phyloP scores from a whole-genome alignment of 2,329 filamentous ascomycete species.

The Trichoderma brevicompactum region DNA sequence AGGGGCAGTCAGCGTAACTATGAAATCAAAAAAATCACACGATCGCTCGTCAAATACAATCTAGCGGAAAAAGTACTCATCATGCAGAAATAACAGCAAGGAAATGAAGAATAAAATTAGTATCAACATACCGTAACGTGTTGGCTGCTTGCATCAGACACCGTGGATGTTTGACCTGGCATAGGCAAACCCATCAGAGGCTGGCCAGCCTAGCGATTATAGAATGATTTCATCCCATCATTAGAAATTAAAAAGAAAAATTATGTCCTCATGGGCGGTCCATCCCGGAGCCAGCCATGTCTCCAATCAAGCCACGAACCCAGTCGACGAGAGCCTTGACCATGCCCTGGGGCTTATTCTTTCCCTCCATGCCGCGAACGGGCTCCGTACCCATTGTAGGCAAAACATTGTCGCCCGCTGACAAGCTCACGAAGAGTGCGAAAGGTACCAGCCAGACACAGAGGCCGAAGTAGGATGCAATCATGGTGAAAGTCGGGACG shows the following conservation, averaged over 20 bases:
- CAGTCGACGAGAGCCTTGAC: slow-evolving; percentile 68
- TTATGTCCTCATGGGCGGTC: slow-evolving; percentile 29
- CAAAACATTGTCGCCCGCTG: slow-evolving; percentile 91
- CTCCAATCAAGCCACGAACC: slow-evolving; percentile 56
- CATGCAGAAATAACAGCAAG: slow-evolving; percentile 36
- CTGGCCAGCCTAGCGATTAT: background rate
- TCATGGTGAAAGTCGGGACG: slow-evolving; percentile 86
- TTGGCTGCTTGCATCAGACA: background rate
- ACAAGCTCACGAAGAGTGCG: slow-evolving; percentile 89
- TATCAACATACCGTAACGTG: slow-evolving; percentile 12
- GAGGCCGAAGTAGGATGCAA: slow-evolving; percentile 92
- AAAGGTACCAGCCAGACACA: slow-evolving; percentile 98
- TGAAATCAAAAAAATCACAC: slow-evolving; percentile 39
- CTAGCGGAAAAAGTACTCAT: slow-evolving; percentile 52
- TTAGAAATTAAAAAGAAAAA: background rate
- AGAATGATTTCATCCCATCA: background rate
- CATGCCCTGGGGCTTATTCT: slow-evolving; percentile 64
- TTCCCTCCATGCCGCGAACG: slow-evolving; percentile 50
- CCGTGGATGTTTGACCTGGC: background rate
- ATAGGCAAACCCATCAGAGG: background rate
- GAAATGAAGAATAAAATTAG: slow-evolving; percentile 31
- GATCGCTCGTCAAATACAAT: slow-evolving; percentile 53
- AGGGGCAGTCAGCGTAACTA: slow-evolving; percentile 41
- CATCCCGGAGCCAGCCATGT: slow-evolving; percentile 43
- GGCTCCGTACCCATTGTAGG: slow-evolving; percentile 82